Evolutionary conservation across 139 green algal genomes (phyloP).

Genomic region (Nannochloris sp.): DNA sequence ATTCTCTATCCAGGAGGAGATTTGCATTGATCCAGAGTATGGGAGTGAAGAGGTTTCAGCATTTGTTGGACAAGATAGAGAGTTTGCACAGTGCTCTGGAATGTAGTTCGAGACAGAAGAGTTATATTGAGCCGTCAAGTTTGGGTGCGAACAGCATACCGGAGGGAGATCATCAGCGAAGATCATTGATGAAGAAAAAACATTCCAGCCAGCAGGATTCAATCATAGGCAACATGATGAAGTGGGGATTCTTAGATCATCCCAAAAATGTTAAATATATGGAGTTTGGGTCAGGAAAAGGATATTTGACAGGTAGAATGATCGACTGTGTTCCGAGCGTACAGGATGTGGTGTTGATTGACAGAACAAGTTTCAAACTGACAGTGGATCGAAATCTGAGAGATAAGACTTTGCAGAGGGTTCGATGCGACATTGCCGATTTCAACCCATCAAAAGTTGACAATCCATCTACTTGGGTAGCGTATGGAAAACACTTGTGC

Average conservation of each 20-base stretch:
- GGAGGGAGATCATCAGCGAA: conserved; percentile 28
- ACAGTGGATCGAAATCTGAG: conserved; percentile 33
- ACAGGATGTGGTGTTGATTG: conserved; percentile 27
- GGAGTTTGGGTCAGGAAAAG: conserved; percentile 64
- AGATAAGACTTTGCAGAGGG: conserved; percentile 29
- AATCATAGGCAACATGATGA: conserved; percentile 15
- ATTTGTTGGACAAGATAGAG: no score
- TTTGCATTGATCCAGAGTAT: not conserved
- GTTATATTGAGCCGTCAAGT: no score
- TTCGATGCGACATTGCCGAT: conserved; percentile 53
- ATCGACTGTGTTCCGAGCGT: conserved; percentile 5
- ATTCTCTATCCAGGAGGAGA: no score
- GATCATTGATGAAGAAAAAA: conserved; percentile 6
- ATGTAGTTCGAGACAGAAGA: no score
- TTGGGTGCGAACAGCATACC: not conserved
- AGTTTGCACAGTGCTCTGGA: no score
- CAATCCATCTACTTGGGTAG: conserved; percentile 34
- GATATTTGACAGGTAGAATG: conserved; percentile 52
- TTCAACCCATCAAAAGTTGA: conserved; percentile 23
- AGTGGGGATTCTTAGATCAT: conserved; percentile 11
- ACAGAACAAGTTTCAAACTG: conserved; percentile 27
- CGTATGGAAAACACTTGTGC: conserved; percentile 70
- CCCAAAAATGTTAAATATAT: conserved; percentile 23
- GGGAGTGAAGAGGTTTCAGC: no score
- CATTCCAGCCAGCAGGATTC: conserved; percentile 8